phyloP scores from a whole-genome alignment of 2,329 filamentous ascomycete genomes.

The Phaeophleospora eucalypticola region DNA sequence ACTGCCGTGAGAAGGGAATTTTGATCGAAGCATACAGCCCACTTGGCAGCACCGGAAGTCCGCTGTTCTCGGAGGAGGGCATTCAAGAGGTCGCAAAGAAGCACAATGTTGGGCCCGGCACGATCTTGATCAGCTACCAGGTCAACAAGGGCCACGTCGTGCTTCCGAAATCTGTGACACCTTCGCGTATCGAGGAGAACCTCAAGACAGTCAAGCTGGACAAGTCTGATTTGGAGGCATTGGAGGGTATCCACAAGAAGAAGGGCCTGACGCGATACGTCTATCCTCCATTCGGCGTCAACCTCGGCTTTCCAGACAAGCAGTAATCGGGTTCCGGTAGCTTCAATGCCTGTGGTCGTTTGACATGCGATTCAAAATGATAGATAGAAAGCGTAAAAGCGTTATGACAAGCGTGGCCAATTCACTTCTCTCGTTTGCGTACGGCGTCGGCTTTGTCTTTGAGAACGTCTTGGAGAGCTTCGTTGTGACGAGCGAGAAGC shows the following conservation, averaged over 20 bases:
- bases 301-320: slow-evolving; percentile 49
- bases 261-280: slow-evolving; percentile 48
- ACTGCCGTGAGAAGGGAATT: slow-evolving; percentile 65
- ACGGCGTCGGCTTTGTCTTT: slow-evolving; percentile 60
- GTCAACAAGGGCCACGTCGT: slow-evolving; percentile 66
- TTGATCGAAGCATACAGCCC: slow-evolving; percentile 66
- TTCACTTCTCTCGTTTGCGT: slow-evolving; percentile 16
- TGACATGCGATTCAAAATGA: neutral
- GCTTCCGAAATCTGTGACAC: slow-evolving; percentile 58
- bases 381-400: neutral
- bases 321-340: slow-evolving; percentile 25
- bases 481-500: slow-evolving; percentile 80
- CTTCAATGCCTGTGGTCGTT: too few relatives aligned
- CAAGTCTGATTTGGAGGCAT: slow-evolving; percentile 55
- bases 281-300: slow-evolving; percentile 48
- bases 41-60: slow-evolving; percentile 47
- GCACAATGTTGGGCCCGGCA: slow-evolving; percentile 46
- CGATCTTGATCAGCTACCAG: slow-evolving; percentile 68
- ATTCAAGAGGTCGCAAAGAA: slow-evolving; percentile 49
- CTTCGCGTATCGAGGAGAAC: slow-evolving; percentile 62
- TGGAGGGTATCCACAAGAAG: slow-evolving; percentile 44
- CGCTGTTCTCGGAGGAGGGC: slow-evolving; percentile 45
- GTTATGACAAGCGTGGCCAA: neutral
- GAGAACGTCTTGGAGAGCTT: slow-evolving; percentile 74
- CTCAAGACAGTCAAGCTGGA: slow-evolving; percentile 62